Evolutionary conservation across 176 grass and related monocot species (phyloP).

Genomic region (Phyllostachys edulis): DNA sequence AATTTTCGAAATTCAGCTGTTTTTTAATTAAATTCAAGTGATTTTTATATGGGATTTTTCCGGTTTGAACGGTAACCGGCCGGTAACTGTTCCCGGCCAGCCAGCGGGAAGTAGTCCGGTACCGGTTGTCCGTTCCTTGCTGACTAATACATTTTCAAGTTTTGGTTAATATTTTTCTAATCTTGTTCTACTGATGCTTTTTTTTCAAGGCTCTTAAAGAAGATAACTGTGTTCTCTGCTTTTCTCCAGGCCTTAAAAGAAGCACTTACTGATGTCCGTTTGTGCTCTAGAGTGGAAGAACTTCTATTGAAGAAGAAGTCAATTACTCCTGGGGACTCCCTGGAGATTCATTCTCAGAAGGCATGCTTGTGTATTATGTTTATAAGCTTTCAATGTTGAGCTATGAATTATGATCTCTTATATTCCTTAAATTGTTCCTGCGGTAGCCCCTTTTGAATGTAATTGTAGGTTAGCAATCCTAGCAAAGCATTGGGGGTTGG

Average conservation of each 20-base stretch:
- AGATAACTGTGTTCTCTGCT: neutral
- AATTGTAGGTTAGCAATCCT: neutral
- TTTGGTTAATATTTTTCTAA: neutral
- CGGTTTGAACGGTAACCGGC: no score
- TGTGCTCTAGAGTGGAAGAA: constrained; percentile 83
- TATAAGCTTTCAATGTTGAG: constrained; percentile 6
- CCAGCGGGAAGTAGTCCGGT: no score
- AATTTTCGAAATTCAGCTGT: no score
- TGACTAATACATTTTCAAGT: constrained; percentile 11
- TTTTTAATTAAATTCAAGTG: no score
- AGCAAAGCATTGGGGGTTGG: neutral
- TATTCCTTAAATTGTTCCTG: constrained; percentile 19
- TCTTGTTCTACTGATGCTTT: constrained; percentile 19
- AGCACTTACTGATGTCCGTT: constrained; percentile 69
- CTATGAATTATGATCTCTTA: constrained; percentile 11
- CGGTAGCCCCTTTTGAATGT: neutral
- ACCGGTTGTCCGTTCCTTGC: no score
- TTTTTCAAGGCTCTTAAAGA: constrained; percentile 7
- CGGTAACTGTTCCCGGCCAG: no score
- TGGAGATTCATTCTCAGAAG: constrained; percentile 89
- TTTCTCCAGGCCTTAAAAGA: constrained; percentile 74
- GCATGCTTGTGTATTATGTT: constrained; percentile 42
- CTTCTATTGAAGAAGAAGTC: constrained; percentile 84
- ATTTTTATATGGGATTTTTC: no score
- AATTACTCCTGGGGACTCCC: constrained; percentile 73